phyloP scores from a whole-genome alignment of 139 green algal species.

The Dunaliella primolecta region DNA sequence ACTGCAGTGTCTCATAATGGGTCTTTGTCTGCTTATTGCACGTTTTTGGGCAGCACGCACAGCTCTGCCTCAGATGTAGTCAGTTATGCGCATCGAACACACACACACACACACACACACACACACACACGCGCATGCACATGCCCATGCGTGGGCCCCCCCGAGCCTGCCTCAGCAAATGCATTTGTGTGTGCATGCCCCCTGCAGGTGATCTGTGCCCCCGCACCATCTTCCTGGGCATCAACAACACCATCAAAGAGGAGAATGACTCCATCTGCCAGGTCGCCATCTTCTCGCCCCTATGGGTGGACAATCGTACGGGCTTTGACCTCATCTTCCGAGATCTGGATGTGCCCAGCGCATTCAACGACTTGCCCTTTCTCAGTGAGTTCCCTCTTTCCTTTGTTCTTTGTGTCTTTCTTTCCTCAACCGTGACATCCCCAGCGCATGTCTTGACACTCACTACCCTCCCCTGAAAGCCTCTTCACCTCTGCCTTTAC shows the following conservation, averaged over 20 bases:
- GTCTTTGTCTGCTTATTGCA: too few species aligned
- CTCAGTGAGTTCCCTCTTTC: slow-evolving; percentile 17
- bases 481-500: too few species aligned
- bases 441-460: too few species aligned
- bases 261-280: slow-evolving; percentile 29
- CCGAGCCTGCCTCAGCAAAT: background rate
- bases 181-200: background rate
- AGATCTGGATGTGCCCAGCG: slow-evolving; percentile 46
- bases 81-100: too few species aligned
- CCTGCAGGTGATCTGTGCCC: slow-evolving; percentile 29
- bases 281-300: slow-evolving; percentile 60
- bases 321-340: slow-evolving; percentile 74
- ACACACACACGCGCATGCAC: slow-evolving; percentile 16
- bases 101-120: slow-evolving; percentile 16
- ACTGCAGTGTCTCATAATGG: background rate
- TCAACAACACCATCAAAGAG: slow-evolving; percentile 53
- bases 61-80: too few species aligned
- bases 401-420: too few species aligned
- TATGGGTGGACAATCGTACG: slow-evolving; percentile 84
- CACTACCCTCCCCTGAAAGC: too few species aligned
- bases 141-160: background rate
- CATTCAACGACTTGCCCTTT: slow-evolving; percentile 25
- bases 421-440: too few species aligned
- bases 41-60: too few species aligned
- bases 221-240: slow-evolving; percentile 46